Conservation (phyloP, 768 basidiomycete genomes). For the Pleurotus citrinopileatus region DNA sequence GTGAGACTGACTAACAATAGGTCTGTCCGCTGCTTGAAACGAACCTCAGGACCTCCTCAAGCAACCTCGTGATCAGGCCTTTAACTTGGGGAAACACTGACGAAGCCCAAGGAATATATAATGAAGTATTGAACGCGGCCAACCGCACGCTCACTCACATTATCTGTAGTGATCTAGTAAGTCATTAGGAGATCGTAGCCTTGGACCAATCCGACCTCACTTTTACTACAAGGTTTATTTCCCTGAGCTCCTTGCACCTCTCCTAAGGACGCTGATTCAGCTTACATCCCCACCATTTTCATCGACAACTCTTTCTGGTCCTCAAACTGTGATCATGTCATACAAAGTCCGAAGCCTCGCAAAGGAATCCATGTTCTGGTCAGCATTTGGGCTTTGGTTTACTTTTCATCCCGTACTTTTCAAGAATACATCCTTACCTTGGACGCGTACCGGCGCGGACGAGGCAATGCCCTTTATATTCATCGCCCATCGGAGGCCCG, state of each 20-base stretch:
- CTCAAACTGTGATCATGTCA: slow-evolving; percentile 55
- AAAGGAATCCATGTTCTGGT: slow-evolving; percentile 78
- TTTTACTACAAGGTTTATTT: slow-evolving; percentile 69
- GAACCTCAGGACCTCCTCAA: slow-evolving; percentile 28
- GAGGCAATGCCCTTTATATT: slow-evolving; percentile 59
- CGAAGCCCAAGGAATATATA: slow-evolving; percentile 38
- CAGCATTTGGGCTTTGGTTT: slow-evolving; percentile 80
- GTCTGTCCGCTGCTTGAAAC: slow-evolving; percentile 44
- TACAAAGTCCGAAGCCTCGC: slow-evolving; percentile 74
- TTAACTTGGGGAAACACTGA: slow-evolving; percentile 66
- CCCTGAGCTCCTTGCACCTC: slow-evolving; percentile 73
- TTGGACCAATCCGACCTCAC: neutral
- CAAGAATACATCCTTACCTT: slow-evolving; percentile 15
- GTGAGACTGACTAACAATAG: no score
- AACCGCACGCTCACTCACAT: slow-evolving; percentile 52
- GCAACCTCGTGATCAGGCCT: slow-evolving; percentile 44
- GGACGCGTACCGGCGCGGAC: slow-evolving; percentile 41
- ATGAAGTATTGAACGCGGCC: slow-evolving; percentile 28
- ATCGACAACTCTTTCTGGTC: slow-evolving; percentile 10
- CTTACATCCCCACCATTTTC: slow-evolving; percentile 56
- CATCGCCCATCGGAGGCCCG: slow-evolving; percentile 50
- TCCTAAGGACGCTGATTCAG: slow-evolving; percentile 71
- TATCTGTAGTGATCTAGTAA: slow-evolving; percentile 81
- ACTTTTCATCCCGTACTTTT: slow-evolving; percentile 52
- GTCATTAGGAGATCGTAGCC: slow-evolving; percentile 23